phyloP scores from a whole-genome alignment of 352 stramenopile species.

The Globisporangium heterothallicum region DNA sequence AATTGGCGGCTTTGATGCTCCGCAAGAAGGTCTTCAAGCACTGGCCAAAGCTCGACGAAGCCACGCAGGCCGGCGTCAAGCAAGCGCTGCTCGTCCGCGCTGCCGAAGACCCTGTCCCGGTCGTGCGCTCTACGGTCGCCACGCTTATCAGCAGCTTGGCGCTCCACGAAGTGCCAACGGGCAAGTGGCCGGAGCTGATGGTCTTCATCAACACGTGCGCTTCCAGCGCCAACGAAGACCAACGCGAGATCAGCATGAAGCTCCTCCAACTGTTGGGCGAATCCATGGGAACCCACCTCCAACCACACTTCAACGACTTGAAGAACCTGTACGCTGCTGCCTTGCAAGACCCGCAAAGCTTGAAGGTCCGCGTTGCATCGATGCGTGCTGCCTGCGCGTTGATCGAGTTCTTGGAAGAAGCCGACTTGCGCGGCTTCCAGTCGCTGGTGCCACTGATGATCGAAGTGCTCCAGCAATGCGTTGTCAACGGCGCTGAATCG shows the following conservation, averaged over 20 bases:
- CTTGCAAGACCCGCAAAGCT: conserved; percentile 73
- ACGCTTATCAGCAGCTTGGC: conserved; percentile 78
- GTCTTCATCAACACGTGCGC: conserved; percentile 91
- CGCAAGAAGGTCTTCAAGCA: conserved; percentile 93
- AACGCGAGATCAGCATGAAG: conserved; percentile 92
- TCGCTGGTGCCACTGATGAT: conserved; percentile 80
- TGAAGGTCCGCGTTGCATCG: conserved; percentile 76
- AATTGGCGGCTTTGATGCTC: conserved; percentile 91
- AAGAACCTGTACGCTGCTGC: conserved; percentile 70
- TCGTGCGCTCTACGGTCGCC: conserved; percentile 85
- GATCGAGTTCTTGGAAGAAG: conserved; percentile 77
- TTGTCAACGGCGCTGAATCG: conserved; percentile 62
- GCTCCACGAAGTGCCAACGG: conserved; percentile 64
- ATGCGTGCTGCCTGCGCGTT: conserved; percentile 79
- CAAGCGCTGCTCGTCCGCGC: conserved; percentile 82
- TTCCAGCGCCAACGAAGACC: conserved; percentile 66
- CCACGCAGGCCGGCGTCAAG: conserved; percentile 80
- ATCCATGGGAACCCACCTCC: conserved; percentile 83
- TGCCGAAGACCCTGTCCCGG: conserved; percentile 80
- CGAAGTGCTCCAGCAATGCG: conserved; percentile 80
- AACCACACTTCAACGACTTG: conserved; percentile 78
- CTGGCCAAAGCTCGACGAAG: conserved; percentile 86
- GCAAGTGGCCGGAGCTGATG: conserved; percentile 92
- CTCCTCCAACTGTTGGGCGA: conserved; percentile 92
- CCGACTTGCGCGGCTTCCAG: conserved; percentile 66